These are phyloP conservation scores for Talaromyces thailandensis DNA, from an alignment of 495 filamentous ascomycete species.

Conservation along the genomic window DNA sequence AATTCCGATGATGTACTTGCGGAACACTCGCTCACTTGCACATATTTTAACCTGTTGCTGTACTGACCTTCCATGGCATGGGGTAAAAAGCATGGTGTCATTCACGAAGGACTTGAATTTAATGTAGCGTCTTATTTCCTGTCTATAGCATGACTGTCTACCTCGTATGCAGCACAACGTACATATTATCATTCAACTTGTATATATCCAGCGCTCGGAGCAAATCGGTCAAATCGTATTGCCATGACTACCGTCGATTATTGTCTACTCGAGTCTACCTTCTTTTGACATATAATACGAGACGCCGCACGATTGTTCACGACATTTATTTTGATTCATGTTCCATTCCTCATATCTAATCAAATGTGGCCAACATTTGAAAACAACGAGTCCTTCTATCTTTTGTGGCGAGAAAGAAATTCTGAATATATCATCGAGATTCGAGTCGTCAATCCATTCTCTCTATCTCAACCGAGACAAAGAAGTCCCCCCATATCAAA, in stretches of 20 bases:
- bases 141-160: not conserved
- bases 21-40: not conserved
- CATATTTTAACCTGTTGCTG: not conserved
- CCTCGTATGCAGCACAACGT: not conserved
- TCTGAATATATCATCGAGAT: not conserved
- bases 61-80: not conserved
- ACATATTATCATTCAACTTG: not conserved
- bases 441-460: not conserved
- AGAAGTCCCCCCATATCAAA: not conserved
- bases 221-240: not conserved
- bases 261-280: too few relatives aligned
- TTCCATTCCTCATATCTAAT: not conserved
- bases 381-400: not conserved
- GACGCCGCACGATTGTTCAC: not conserved
- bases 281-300: too few relatives aligned
- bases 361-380: not conserved
- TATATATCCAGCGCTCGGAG: not conserved
- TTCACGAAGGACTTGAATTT: not conserved
- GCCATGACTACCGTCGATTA: not conserved
- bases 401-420: not conserved
- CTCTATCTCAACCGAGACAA: not conserved
- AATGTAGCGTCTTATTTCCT: not conserved
- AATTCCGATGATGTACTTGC: slow-evolving; percentile 22
- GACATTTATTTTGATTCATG: not conserved
- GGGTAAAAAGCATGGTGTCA: not conserved